Base-by-base conservation (phyloP, 495 filamentous ascomycete genomes). In the Neurospora terricola region DNA sequence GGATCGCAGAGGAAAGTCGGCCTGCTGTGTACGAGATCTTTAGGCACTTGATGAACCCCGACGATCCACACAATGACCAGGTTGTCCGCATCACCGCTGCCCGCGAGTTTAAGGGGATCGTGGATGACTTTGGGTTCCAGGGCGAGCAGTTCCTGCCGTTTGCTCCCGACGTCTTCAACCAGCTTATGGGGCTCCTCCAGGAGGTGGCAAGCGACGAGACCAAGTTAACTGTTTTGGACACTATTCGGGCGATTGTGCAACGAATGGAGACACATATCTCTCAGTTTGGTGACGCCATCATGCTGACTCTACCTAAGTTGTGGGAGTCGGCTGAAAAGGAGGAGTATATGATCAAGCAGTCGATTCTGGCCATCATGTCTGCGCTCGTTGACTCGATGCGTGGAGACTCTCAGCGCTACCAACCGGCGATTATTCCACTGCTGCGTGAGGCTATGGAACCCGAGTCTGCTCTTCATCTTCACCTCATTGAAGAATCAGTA, bases 41-140 rank as follows among this genome's bases (percentile, higher is more conserved):
- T 82, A 90, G 92, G 75, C 91, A 97, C 81, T 83, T 99, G n/a
- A 86, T 98, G 16, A 90, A 93, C 77, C 87, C 87, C 30, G 84
- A 88, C 14, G 94, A 97, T 78, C 83, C 87, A 2, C 84, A 90
- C 74, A 99, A 99, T 77, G 96, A 99, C 78, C 86, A 93, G 62
- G 93, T 98, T 7, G 96, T 99, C 39, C 91, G 94, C 14, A 90
- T 98, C 45, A 97, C 95, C 0, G 92, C 96, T 6, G 96, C 93
- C 11, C 87, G 93, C 71, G 92, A 96, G 77, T 87, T 99, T 36
- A 91, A 90, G 78, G 83, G 85, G 39, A 86, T 96, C 37, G 86
- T 92, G n/a, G 90, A 96, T 66, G 91, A 94, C 6, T 94, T 92
- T 78, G 91, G 92, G n/a, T 97, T 97, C 77, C 83, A 85, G 4